Conservation (phyloP, 352 stramenopile genomes). For the Phytopythium helicoides region DNA sequence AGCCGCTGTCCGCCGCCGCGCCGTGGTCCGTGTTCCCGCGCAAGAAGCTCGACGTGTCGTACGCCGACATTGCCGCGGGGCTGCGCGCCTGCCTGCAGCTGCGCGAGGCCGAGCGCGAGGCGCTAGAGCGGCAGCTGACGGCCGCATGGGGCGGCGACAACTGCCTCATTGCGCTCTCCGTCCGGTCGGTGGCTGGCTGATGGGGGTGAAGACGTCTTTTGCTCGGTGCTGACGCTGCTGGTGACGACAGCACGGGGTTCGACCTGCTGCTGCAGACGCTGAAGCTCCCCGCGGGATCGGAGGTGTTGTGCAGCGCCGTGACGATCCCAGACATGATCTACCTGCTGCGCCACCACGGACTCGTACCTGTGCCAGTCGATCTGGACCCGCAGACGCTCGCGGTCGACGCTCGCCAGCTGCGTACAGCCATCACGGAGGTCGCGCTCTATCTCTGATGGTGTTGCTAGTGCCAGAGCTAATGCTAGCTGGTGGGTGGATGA, state of each 20-base stretch:
- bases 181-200: conserved; percentile 38
- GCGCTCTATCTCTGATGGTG: background rate
- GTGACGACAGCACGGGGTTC: conserved; percentile 60
- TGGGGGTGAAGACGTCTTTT: background rate
- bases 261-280: conserved; percentile 78
- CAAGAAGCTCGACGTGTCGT: conserved; percentile 83
- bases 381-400: conserved; percentile 61
- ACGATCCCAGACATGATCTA: conserved; percentile 88
- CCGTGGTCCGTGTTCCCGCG: conserved; percentile 80
- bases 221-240: background rate
- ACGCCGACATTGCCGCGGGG: conserved; percentile 56
- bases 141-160: conserved; percentile 57
- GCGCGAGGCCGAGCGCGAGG: conserved; percentile 49
- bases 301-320: conserved; percentile 80
- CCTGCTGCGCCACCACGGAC: conserved; percentile 63
- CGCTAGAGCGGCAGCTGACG: conserved; percentile 47
- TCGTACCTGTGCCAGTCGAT: conserved; percentile 77
- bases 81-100: conserved; percentile 56
- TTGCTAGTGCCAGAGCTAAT: background rate
- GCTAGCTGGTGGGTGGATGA: conserved; percentile 2
- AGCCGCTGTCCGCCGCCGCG: conserved; percentile 49
- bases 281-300: conserved; percentile 55
- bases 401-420: conserved; percentile 47
- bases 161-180: conserved; percentile 66
- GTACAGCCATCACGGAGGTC: conserved; percentile 42